These are phyloP conservation scores for Paracoccidioides lutzii DNA, from an alignment of 2,329 filamentous ascomycete species.

Conservation along the genomic window DNA sequence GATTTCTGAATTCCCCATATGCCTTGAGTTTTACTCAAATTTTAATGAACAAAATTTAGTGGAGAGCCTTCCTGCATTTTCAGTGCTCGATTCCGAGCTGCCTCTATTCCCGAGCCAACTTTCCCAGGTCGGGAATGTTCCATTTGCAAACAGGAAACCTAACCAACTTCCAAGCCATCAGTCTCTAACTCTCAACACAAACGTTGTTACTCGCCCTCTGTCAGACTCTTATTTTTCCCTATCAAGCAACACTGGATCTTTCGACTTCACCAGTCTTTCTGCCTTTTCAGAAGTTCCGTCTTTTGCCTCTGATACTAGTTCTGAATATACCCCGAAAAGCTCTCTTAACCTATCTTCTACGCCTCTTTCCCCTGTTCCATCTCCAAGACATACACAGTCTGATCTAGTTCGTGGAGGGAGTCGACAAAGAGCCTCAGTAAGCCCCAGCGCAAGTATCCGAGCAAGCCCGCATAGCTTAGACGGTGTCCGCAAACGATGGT, in stretches of 20 bases:
- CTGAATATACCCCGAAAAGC: slow-evolving; percentile 50
- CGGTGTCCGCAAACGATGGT: slow-evolving; percentile 59
- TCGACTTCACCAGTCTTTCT: slow-evolving; percentile 53
- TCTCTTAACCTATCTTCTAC: slow-evolving; percentile 56
- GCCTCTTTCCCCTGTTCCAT: slow-evolving; percentile 59
- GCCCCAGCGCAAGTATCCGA: slow-evolving; percentile 54
- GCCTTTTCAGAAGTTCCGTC: slow-evolving; percentile 60
- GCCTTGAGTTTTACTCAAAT: background rate
- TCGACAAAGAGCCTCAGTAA: slow-evolving; percentile 58
- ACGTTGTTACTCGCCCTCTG: slow-evolving; percentile 41
- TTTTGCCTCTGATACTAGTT: slow-evolving; percentile 29
- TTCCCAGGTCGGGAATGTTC: background rate
- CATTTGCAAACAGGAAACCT: slow-evolving; percentile 2
- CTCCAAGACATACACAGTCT: slow-evolving; percentile 55
- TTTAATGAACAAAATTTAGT: slow-evolving; percentile 1
- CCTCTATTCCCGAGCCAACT: background rate
- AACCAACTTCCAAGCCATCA: slow-evolving; percentile 6
- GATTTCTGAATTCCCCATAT: background rate
- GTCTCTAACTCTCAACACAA: slow-evolving; percentile 9
- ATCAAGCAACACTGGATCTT: slow-evolving; percentile 43
- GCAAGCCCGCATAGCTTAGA: slow-evolving; percentile 61
- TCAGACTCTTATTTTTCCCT: slow-evolving; percentile 63
- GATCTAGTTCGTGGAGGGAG: slow-evolving; percentile 41
- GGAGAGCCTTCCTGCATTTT: background rate
- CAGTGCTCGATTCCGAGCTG: background rate